Evolutionary conservation across 331 rosid species (phyloP), one percentile per base, ranked within the genome.

Genomic region (Dryas integrifolia): DNA sequence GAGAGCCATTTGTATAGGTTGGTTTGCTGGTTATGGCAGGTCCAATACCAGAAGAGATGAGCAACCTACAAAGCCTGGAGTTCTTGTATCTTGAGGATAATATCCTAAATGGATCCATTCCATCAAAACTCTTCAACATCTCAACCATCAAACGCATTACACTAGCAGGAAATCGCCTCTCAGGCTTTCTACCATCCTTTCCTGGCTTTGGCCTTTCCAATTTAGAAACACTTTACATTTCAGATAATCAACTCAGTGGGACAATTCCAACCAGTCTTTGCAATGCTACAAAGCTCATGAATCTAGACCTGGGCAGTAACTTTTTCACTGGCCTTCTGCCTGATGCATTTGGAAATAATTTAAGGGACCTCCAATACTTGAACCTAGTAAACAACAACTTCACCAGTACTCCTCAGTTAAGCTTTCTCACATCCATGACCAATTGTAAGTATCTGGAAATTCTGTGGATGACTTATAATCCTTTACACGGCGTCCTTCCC

Each of bases 61-160:
- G 67, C 39, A 15, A 67, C 10, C 58, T 56, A 56, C 60, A 18
- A 57, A 75, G 56, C 26, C 58, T 75, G 1, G 1, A 67, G 66
- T 9, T 1, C 5, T 65, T 74, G 8, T 24, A 13, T 0, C 47
- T 75, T 43, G 15, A 14, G 16, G 14, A 4, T 2, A 73, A 73
- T 46, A 35, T 21, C 50, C 44, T 76, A 4, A 58, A 26, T 58
- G 69, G 74, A 58, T 13, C 30, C 13, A 76, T 76, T 40, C 80
- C 80, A 39, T 40, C 74, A 9, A 5, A 64, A 68, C 60, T 76
- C 60, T 67, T 68, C 74, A 68, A 76, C 48, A 61, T 68, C 30
- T 67, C 74, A 43, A 30, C 69, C 35, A 0, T 75, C 3, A 4
- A 2, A 9, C 11, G 4, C 16, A 4, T 30, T 5, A 53, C 66